Base-by-base conservation (phyloP, 345 rosid species). In the Eucalyptus erythrocorys region DNA sequence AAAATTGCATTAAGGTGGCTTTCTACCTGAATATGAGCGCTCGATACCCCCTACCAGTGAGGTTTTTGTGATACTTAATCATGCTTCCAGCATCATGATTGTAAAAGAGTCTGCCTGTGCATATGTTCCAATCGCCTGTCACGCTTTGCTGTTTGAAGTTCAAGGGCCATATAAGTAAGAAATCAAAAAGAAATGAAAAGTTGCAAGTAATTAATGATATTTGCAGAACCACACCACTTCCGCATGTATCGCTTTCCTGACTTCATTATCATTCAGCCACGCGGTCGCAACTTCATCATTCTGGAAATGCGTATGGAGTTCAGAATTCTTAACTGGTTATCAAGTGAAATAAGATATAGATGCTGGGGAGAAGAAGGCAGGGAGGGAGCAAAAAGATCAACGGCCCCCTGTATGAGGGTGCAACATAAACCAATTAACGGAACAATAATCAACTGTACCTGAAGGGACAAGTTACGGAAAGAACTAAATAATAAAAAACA, bases 21-120 rank as follows among this genome's bases (percentile, higher is more conserved):
- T 59, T 7, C 87, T 50, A 95, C 97, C 97, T 95, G 92, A 87
- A 95, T 26, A 95, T 93, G 43, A 95, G 96, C 21, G 95, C 96
- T 42, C 94, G 90, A 55, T 93, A 93, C 10, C 96, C 97, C 87
- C 86, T 90, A 8, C 84, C 14, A 4, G 97, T 95, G 4, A 95
- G 90, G 48, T 84, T 90, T 55, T 57, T 89, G 90, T 94, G 96
- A 90, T 91, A 93, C 10, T 89, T 90, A 9, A 95, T 82, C 94
- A 94, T 90, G 71, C 90, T 92, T 15, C 93, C 94, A 40, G 91
- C 90, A 85, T 90, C 90, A 19, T 34, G 86, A 19, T n/a, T 1
- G 61, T 91, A 94, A 4, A 3, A 9, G 30, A 92, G 27, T 76
- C 88, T 89, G 32, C 5, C 30, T 3, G 94, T 61, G 79, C 97